Evolutionary conservation across 495 filamentous ascomycete species (phyloP).

Genomic region (Apiosordaria backusii): DNA sequence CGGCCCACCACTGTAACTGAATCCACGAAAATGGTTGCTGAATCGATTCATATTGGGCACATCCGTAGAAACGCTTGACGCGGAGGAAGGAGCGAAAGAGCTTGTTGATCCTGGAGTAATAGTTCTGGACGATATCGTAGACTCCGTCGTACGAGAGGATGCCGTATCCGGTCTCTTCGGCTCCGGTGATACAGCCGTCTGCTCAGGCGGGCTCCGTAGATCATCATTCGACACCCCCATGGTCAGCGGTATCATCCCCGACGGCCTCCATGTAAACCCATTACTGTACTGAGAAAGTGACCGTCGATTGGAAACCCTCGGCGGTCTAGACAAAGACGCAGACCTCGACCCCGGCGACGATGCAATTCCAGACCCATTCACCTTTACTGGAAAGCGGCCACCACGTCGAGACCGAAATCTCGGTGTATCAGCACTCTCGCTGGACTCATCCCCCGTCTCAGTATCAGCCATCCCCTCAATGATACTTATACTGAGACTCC

Average conservation of each 20-base stretch:
- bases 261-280: slow-evolving; percentile 51
- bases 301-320: slow-evolving; percentile 60
- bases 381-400: slow-evolving; percentile 76
- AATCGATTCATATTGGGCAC: slow-evolving; percentile 49
- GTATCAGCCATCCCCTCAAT: slow-evolving; percentile 50
- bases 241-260: slow-evolving; percentile 58
- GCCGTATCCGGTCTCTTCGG: slow-evolving; percentile 11
- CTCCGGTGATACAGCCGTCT: slow-evolving; percentile 60
- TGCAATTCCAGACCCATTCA: slow-evolving; percentile 48
- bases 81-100: not conserved
- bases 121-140: not conserved
- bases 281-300: slow-evolving; percentile 65
- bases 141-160: slow-evolving; percentile 10
- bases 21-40: slow-evolving; percentile 65
- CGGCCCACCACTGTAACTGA: slow-evolving; percentile 56
- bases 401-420: slow-evolving; percentile 61
- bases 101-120: not conserved
- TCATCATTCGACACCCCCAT: slow-evolving; percentile 64
- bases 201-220: slow-evolving; percentile 79
- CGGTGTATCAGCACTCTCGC: slow-evolving; percentile 65
- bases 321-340: slow-evolving; percentile 55
- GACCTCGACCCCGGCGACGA: slow-evolving; percentile 22
- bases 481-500: slow-evolving; percentile 42
- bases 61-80: not conserved
- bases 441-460: slow-evolving; percentile 55